Percentiles rank a stretch among this genome's conserved stretches.
phyloP scores from a whole-genome alignment of 306 rosid species.

The Fragaria nilgerrensis region DNA sequence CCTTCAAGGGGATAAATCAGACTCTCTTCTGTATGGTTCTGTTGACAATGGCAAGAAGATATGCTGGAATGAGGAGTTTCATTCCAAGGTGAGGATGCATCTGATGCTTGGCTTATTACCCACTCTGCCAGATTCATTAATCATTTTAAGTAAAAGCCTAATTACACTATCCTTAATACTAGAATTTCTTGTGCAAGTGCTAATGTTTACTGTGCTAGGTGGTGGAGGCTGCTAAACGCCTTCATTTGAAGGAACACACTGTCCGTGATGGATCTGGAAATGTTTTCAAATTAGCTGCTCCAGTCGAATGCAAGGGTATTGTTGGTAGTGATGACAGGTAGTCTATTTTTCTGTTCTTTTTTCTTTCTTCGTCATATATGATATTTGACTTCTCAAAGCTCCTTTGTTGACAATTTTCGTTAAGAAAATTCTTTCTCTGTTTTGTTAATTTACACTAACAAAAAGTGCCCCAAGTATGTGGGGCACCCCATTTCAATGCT shows the following conservation, averaged over 20 bases:
- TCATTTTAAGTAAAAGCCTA: conserved; percentile 10
- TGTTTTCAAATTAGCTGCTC: conserved; percentile 90
- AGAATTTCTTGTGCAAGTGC: no score
- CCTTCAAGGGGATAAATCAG: conserved; percentile 99
- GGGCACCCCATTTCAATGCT: not conserved
- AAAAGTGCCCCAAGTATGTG: not conserved
- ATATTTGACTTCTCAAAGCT: not conserved
- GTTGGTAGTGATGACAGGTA: conserved; percentile 99
- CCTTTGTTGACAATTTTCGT: not conserved
- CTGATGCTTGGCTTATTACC: conserved; percentile 7
- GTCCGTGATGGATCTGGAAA: conserved; percentile 92
- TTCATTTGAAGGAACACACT: conserved; percentile 87
- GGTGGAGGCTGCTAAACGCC: conserved; percentile 86
- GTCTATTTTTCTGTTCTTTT: not conserved
- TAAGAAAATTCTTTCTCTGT: not conserved
- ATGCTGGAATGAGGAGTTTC: conserved; percentile 96
- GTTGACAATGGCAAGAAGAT: conserved; percentile 98
- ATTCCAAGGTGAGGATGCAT: conserved; percentile 73
- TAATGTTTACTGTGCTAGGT: conserved; percentile 40
- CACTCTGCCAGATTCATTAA: conserved; percentile 19
- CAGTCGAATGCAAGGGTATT: conserved; percentile 98
- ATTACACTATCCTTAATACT: not conserved
- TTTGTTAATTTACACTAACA: not conserved
- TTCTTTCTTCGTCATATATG: not conserved
- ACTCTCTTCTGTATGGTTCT: conserved; percentile 94